Evolutionary conservation across 257 asterid species (phyloP).

Genomic region (Eucommia ulmoides): DNA sequence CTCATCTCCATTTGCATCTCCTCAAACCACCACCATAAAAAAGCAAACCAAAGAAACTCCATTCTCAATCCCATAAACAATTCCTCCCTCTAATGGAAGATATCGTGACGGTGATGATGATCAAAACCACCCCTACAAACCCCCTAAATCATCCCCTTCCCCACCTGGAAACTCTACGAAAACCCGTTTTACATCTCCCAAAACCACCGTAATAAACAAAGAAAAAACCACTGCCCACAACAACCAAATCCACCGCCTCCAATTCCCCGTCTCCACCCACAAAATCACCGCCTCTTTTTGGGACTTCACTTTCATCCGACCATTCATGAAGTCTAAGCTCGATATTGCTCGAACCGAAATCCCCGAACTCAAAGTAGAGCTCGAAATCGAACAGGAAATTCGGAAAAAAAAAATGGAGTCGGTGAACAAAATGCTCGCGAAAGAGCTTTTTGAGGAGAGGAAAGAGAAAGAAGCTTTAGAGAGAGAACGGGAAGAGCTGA

Average conservation of each 20-base stretch:
- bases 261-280: conserved; percentile 57
- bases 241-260: conserved; percentile 47
- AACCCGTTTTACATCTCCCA: conserved; percentile 54
- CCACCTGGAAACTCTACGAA: conserved; percentile 80
- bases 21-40: too few relatives aligned
- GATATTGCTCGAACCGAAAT: conserved; percentile 40
- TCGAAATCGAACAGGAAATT: conserved; percentile 35
- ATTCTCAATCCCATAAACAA: too few relatives aligned
- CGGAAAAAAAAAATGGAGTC: conserved; percentile 41
- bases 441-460: conserved; percentile 42
- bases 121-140: too few relatives aligned
- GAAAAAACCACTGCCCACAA: conserved; percentile 1
- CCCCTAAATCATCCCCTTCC: too few relatives aligned
- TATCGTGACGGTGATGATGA: too few relatives aligned
- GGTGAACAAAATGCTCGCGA: conserved; percentile 27
- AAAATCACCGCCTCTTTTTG: conserved; percentile 69
- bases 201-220: conserved; percentile 13
- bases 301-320: conserved; percentile 57
- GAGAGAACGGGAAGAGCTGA: conserved; percentile 33
- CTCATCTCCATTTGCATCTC: too few relatives aligned
- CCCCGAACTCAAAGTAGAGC: conserved; percentile 22
- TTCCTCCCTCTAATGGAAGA: too few relatives aligned
- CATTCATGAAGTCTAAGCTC: conserved; percentile 51
- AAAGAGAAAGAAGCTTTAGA: conserved; percentile 45
- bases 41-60: too few relatives aligned